Conservation (phyloP, 1,284 basidiomycete genomes). For the Ustilago cynodontis region DNA sequence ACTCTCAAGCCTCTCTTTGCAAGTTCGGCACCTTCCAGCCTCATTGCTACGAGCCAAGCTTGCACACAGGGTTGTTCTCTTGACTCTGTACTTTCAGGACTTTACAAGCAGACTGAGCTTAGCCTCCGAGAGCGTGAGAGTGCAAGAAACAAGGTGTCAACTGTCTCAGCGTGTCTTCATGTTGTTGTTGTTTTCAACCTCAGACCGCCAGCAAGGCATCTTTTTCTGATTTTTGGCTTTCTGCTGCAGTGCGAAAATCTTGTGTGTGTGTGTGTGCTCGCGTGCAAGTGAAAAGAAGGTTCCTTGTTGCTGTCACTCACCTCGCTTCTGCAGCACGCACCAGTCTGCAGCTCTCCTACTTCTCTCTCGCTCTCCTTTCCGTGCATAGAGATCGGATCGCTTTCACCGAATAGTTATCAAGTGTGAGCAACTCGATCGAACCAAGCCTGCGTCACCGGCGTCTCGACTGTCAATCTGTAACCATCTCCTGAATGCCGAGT, state of each 20-base stretch:
- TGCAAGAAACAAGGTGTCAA: background rate
- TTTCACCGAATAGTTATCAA: too few species aligned
- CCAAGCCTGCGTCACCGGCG: too few species aligned
- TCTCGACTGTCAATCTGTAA: background rate
- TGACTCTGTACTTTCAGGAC: too few species aligned
- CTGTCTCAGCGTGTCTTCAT: background rate
- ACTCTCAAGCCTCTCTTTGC: background rate
- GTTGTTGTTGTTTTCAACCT: background rate
- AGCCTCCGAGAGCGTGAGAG: too few species aligned
- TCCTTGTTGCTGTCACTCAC: slow-evolving; percentile 8
- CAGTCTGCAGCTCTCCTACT: background rate
- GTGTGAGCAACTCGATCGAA: too few species aligned
- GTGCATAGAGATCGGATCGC: too few species aligned
- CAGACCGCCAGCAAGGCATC: slow-evolving; percentile 4
- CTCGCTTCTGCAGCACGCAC: slow-evolving; percentile 5
- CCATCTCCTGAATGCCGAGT: background rate
- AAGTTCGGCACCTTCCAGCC: background rate
- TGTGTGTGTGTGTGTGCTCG: background rate
- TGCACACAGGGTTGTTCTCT: too few species aligned
- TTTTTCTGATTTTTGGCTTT: background rate
- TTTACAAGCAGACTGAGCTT: too few species aligned
- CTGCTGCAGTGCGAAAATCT: background rate
- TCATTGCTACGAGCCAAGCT: too few species aligned
- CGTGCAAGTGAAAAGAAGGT: slow-evolving; percentile 8
- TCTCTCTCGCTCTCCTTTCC: background rate